phyloP scores from a whole-genome alignment of 768 basidiomycete genomes.

The Lentinula sp. region DNA sequence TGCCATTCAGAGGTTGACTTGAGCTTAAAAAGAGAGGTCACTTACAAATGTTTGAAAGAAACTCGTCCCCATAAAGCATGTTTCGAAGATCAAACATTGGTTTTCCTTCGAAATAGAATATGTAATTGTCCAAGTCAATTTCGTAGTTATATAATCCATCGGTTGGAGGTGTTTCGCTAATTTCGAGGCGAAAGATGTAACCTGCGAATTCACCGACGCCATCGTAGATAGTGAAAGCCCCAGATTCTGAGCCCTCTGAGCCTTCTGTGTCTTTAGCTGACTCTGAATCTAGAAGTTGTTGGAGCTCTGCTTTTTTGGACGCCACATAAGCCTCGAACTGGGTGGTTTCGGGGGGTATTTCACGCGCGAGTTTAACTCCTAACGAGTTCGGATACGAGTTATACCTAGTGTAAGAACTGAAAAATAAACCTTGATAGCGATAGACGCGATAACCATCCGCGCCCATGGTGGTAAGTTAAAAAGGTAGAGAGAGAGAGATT shows the following conservation, averaged over 20 bases:
- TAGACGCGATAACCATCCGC: background rate
- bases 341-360: conserved; percentile 12
- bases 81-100: conserved; percentile 9
- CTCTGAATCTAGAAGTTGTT: background rate
- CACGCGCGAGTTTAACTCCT: conserved; percentile 14
- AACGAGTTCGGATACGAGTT: conserved; percentile 18
- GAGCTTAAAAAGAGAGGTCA: background rate
- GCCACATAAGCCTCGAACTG: conserved; percentile 8
- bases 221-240: no score
- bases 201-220: no score
- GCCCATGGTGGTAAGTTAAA: background rate
- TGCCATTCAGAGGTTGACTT: no score
- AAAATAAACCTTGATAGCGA: conserved; percentile 16
- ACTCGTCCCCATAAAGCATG: conserved; percentile 2
- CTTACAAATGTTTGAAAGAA: conserved; percentile 21
- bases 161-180: background rate
- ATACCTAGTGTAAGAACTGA: conserved; percentile 12
- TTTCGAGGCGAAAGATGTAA: no score
- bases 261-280: background rate
- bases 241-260: no score
- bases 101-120: conserved; percentile 15
- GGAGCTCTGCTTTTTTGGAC: conserved; percentile 8
- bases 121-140: conserved; percentile 21
- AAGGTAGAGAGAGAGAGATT: no score
- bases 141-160: conserved; percentile 19